These are phyloP conservation scores for Lepraria neglecta DNA, from an alignment of 495 filamentous ascomycete genomes.

Conservation along the genomic window DNA sequence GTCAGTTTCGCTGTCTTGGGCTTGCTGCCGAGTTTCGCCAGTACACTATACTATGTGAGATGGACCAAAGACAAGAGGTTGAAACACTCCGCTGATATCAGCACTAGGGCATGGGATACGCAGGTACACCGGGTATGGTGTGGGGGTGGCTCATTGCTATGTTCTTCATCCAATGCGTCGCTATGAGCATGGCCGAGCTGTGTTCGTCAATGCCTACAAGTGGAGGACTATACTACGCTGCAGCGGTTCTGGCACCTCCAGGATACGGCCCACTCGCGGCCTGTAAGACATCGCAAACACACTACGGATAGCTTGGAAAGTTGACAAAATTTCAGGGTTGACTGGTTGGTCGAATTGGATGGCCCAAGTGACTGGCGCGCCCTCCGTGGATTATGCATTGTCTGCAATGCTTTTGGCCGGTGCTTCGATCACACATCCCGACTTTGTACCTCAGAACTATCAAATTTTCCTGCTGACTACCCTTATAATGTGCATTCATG, in stretches of 20 bases:
- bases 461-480: slow-evolving; percentile 66
- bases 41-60: slow-evolving; percentile 62
- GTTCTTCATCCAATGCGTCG: slow-evolving; percentile 68
- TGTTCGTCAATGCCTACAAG: slow-evolving; percentile 65
- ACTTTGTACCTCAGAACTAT: slow-evolving; percentile 58
- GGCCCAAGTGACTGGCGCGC: slow-evolving; percentile 63
- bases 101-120: slow-evolving; percentile 62
- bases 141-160: slow-evolving; percentile 79
- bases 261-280: slow-evolving; percentile 70
- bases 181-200: slow-evolving; percentile 60
- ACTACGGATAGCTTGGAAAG: slow-evolving; percentile 16
- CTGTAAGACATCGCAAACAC: slow-evolving; percentile 36
- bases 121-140: slow-evolving; percentile 73
- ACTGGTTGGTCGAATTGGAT: slow-evolving; percentile 75
- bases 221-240: slow-evolving; percentile 73
- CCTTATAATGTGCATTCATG: slow-evolving; percentile 65
- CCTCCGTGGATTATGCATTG: slow-evolving; percentile 56
- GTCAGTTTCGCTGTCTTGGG: slow-evolving; percentile 73
- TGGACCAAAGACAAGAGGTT: background rate
- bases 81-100: slow-evolving; percentile 1
- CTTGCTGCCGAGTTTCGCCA: slow-evolving; percentile 66
- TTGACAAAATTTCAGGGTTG: slow-evolving; percentile 37
- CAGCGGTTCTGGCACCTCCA: slow-evolving; percentile 67
- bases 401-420: slow-evolving; percentile 70
- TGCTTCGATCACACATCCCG: slow-evolving; percentile 59